A percentile compares a stretch with the other conserved stretches of the same genome.
phyloP scores from a whole-genome alignment of 2,329 filamentous ascomycete species.

The Alternaria incomplexa region DNA sequence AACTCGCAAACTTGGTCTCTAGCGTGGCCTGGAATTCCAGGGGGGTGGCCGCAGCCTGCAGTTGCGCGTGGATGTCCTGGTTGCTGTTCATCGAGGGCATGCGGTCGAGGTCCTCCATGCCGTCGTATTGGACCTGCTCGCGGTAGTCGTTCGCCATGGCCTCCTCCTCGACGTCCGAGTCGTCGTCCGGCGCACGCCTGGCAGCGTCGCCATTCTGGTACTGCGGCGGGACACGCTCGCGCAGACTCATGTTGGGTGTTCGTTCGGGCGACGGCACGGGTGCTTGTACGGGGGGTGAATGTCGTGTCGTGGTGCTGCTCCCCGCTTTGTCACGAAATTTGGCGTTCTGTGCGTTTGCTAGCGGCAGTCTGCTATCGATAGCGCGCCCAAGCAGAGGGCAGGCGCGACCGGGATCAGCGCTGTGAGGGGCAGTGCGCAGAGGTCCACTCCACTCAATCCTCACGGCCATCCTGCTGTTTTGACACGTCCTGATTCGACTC shows the following conservation, averaged over 20 bases:
- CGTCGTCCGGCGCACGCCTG: constrained; percentile 64
- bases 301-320: constrained; percentile 22
- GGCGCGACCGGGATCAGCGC: not conserved
- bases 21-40: constrained; percentile 95
- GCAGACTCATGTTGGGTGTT: constrained; percentile 28
- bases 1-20: constrained; percentile 97
- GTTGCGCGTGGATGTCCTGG: constrained; percentile 91
- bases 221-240: constrained; percentile 22
- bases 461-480: not conserved
- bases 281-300: constrained; percentile 4
- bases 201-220: constrained; percentile 52
- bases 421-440: not conserved
- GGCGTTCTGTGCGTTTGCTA: constrained; percentile 24
- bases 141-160: constrained; percentile 93
- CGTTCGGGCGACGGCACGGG: constrained; percentile 11
- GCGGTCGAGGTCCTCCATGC: constrained; percentile 80
- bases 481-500: not conserved
- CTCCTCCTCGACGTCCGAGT: constrained; percentile 96
- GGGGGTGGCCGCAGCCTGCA: constrained; percentile 89
- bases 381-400: constrained; percentile 1
- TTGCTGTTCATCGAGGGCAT: constrained; percentile 67
- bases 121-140: constrained; percentile 92
- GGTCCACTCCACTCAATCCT: not conserved
- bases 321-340: constrained; percentile 18
- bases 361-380: constrained; percentile 27